Base-by-base conservation (phyloP, 441 rosid genomes). In the Breynia disticha region DNA sequence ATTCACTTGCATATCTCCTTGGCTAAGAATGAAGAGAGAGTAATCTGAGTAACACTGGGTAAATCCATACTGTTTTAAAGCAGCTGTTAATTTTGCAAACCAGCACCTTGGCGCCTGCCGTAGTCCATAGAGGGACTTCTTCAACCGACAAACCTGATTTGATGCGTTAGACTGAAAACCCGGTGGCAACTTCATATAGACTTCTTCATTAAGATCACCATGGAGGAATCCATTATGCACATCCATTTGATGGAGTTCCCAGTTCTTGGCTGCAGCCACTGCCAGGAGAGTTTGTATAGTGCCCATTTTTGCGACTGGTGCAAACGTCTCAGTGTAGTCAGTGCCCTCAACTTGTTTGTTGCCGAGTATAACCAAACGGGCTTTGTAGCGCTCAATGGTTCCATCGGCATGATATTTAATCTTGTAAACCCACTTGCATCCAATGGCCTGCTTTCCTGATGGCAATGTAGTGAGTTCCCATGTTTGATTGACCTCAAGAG, bases 41-140 rank as follows among this genome's bases (percentile, higher is more conserved):
- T 22, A 5, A 16, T 28, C 32, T 24, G 7, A 24, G 7, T 24
- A 7, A 24, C 4, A 24, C 7, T 24, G 32, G 3, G 3, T 3
- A 11, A 54, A 66, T 11, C 65, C 61, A 48, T 32, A 22, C 0
- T 8, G 4, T 7, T 24, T 1, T 0, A 48, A 1, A 5, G 54
- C 10, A 0, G 49, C 19, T 18, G 8, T 2, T 6, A 64, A 57
- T 16, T 57, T 57, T n/a, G 19, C 35, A 35, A 16, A 39, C 60
- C 55, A 65, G 19, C 43, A 22, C n/a, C n/a, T 3, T 2, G 32
- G 32, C 7, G 32, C 7, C 32, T 24, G 32, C 3, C 32, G 32
- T 24, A 0, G 41, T 5, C 61, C 69, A 22, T 66, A 59, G 0
- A 59, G 17, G n/a, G 52, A 65, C 10, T 48, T 39, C 12, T 41